Base-by-base conservation (phyloP, 2,329 filamentous ascomycete genomes). In the Sporothrix phasma region DNA sequence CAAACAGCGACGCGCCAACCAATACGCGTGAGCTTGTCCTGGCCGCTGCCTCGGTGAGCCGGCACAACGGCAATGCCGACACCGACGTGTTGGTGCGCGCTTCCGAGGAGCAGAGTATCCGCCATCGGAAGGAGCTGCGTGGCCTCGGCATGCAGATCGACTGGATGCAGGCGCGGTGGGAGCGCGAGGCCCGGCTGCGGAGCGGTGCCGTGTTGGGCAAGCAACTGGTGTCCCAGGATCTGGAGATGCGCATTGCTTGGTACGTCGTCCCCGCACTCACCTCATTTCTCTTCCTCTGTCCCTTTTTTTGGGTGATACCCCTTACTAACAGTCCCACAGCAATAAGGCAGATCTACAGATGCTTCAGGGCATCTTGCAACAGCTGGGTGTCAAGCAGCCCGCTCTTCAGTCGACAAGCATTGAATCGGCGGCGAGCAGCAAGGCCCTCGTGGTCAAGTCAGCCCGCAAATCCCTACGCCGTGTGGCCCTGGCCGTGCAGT, bases 261-360 rank as follows among this genome's bases (percentile, higher is more conserved):
- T 97, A 87, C 70, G 90, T 87, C 68, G 65, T 64, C 51, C 24
- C 39, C 5, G 19, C 47, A 4, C 13, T 37, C 37, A 26, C 22
- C 22, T 8, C 29, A 17, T 3, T 7, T 29, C 26, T 56, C 47
- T 61, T 41, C 39, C 1, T 45, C 3, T 15, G 26, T 1, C n/a
- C n/a, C n/a, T n/a, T 13, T 46, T 26, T 49, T 41, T 2, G 43
- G 29, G 59, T 34, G 29, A 26, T 8, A 34, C 24, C 8, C n/a
- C 2, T 5, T 63, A 46, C 51, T 64, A 58, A 66, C 45, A 45
- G 46, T 51, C 22, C 56, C 64, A 69, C 74, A 97, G 94, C 78
- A 99, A 97, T 79, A 88, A 93, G 75, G 89, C 90, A 66, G 91
- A 97, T 74, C 86, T 97, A 65, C 85, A 87, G 61, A 88, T 97